Evolutionary conservation across 129 eudicot genomes (phyloP), one percentile per base, ranked within the genome.

Genomic region (Mikania micrantha): DNA sequence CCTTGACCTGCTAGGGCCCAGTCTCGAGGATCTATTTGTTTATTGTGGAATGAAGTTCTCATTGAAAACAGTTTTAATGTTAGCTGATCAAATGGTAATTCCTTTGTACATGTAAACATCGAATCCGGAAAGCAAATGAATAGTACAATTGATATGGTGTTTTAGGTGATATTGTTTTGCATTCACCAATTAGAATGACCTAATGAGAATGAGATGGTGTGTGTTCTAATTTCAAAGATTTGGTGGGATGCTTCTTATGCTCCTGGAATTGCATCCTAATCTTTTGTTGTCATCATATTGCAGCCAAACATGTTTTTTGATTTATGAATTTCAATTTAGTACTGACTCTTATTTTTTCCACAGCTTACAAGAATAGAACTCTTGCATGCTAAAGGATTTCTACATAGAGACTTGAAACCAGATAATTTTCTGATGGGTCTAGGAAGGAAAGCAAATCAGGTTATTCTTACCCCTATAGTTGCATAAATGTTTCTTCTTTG

Each of bases 401-500:
- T 88, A 66, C 95, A 88, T 81, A 79, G 95, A 41, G 95, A 88
- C 64, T 72, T 88, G 3, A 88, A 88, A 67, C 95, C 95, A 3
- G 95, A 88, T 65, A 88, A 88, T 78, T 85, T 85, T 62, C 76
- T 88, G 4, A 88, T 88, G 95, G 91, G 91, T 39, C 80, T 88
- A 52, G 95, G 95, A 38, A 78, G 95, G 70, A 87, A 84, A 84
- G 95, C 95, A 42, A 87, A 80, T 79, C 90, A 84, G 88, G 95
- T 85, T 74, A 77, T 31, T 72, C 3, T 22, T 15, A 48, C 19
- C 25, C 22, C 16, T 9, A 52, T 52, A n/a, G n/a, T 9, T 19
- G 20, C 56, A 34, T 20, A 3, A 27, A 10, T n/a, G 19, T 19
- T 29, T 2, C 4, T 39, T 63, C 41, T 73, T 73, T 75, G 38